Evolutionary conservation across 2,329 filamentous ascomycete species (phyloP), one percentile per base, ranked within the genome.

Genomic region (Colletotrichum sp.): DNA sequence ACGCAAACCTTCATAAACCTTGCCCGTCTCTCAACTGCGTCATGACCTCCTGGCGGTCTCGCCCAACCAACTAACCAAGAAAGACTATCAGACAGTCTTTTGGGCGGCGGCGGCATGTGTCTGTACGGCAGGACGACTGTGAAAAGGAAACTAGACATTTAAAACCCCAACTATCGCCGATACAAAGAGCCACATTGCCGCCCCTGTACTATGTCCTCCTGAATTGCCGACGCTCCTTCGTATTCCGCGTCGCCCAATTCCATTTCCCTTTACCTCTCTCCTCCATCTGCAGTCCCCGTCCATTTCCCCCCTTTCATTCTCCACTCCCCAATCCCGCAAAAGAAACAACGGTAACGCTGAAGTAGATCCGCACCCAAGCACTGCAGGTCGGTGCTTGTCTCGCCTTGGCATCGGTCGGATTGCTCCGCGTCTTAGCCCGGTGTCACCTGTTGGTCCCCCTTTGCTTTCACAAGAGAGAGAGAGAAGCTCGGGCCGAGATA

Each of bases 161-260:
- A 72, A 67, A 75, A 72, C 15, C 68, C 52, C 60, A 59, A 18
- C 26, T 55, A 63, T 57, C 63, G 69, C 72, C 68, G 69, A 66
- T 48, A 13, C 43, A 48, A 48, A 48, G 43, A 13, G n/a, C n/a
- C n/a, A 15, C 32, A 28, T 75, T 67, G 68, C 68, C 72, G 68
- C 32, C 36, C 30, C n/a, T 12, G 13, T 30, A n/a, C 12, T 15
- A 3, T n/a, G 10, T 21, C 28, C 13, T 24, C 8, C 13, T 75
- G 72, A 28, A 67, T 75, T 75, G 72, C 72, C 72, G 72, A 75
- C 59, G 59, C 18, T 21, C n/a, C 55, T 59, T 28, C 55, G 21
- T 24, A 32, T 34, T 21, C 24, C 39, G 39, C 30, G 18, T 48
- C n/a, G 21, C 21, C 26, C n/a, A 55, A 24, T 24, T 43, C 55